phyloP scores from a whole-genome alignment of 805 yeast genomes.

The Kazachstania africana region DNA sequence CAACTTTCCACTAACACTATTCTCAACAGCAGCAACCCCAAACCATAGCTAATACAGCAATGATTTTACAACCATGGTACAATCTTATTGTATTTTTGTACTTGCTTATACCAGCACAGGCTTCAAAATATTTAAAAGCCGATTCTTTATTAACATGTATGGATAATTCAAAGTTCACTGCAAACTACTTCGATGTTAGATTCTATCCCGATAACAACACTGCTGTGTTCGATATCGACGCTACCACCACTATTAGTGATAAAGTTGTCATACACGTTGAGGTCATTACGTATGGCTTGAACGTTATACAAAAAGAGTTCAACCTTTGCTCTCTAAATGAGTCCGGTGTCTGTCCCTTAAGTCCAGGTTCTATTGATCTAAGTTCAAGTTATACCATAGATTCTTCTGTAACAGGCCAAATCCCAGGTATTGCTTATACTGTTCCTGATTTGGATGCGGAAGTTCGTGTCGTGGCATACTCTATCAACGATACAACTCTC shows the following conservation, averaged over 20 bases:
- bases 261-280: conserved; percentile 54
- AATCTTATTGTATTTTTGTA: too few relatives aligned
- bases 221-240: conserved; percentile 57
- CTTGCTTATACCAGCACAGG: too few relatives aligned
- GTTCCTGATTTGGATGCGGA: conserved; percentile 92
- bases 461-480: conserved; percentile 60
- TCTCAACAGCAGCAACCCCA: not conserved
- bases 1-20: too few relatives aligned
- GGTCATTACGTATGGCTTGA: conserved; percentile 73
- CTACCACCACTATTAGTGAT: conserved; percentile 67
- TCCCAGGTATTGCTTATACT: conserved; percentile 80
- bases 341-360: conserved; percentile 63
- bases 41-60: too few relatives aligned
- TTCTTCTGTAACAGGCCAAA: conserved; percentile 31
- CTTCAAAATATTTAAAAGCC: conserved; percentile 35
- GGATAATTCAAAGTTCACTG: conserved; percentile 78
- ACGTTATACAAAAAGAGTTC: conserved; percentile 41
- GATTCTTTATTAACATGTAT: conserved; percentile 81
- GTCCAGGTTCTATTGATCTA: conserved; percentile 78
- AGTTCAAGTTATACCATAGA: conserved; percentile 36
- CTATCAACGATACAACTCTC: conserved; percentile 32
- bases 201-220: conserved; percentile 57
- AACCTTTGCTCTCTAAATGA: conserved; percentile 55
- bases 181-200: conserved; percentile 67
- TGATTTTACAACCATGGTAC: too few relatives aligned